Base-by-base conservation (phyloP, 1,139 yeast species). In the Martiniozyma asiatica region DNA sequence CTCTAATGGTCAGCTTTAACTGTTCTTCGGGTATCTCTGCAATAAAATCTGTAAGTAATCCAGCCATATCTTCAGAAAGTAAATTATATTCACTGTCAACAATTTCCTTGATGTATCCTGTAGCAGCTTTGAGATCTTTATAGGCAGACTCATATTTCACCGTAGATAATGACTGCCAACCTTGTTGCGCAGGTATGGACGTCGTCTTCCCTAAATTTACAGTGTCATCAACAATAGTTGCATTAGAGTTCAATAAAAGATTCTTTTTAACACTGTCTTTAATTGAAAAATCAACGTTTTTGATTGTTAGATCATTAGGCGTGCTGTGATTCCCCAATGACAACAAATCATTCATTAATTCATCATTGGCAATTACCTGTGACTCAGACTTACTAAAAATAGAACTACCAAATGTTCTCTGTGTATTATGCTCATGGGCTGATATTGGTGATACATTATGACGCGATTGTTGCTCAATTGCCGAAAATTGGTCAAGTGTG, bases 21-120 rank as follows among this genome's bases (percentile, higher is more conserved):
- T 79, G 87, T 12, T 66, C 67, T 21, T 66, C 73, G 0, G 92
- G 87, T 68, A 80, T 72, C 27, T 71, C 72, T 1, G 73, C 64
- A 3, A 77, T 69, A 44, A 78, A 78, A 32, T 62, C 61, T 0
- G 80, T 69, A 15, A 78, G 51, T 24, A 66, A 66, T 1, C 87
- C 84, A 37, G 74, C 80, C 20, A 59, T 48, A 45, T 78, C 92
- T 38, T 73, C 68, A 25, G 47, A 37, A 19, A 53, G 29, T 7
- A 52, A 41, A 2, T 38, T 37, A 27, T 46, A 51, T 8, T 35
- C 37, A 3, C 52, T 45, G 14, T 45, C 42, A 10, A 48, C 24
- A 6, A 53, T 42, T 9, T 42, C 45, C 21, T 43, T 36, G 8
- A 51, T 38, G 31, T 35, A 48, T 22, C 45, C 31, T 5, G 43